Evolutionary conservation across 2,329 filamentous ascomycete species (phyloP).

Genomic region (Aspergillus ruber): DNA sequence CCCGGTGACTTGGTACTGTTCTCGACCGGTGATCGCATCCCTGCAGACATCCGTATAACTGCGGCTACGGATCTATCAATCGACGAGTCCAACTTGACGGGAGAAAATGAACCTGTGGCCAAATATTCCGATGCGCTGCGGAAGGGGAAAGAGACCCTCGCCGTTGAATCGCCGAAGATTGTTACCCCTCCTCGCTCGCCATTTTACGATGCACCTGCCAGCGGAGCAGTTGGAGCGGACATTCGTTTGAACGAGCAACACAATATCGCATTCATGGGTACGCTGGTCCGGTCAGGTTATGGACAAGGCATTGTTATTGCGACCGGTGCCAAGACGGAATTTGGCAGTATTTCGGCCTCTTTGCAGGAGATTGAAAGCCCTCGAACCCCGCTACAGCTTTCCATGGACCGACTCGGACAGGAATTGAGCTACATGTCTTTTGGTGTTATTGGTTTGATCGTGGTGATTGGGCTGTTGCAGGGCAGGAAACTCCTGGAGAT

Average conservation of each 20-base stretch:
- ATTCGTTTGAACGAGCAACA: slow-evolving; percentile 66
- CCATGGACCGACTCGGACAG: slow-evolving; percentile 95
- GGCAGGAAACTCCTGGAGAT: slow-evolving; percentile 87
- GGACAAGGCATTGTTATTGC: slow-evolving; percentile 97
- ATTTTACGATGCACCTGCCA: slow-evolving; percentile 53
- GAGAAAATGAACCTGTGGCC: slow-evolving; percentile 87
- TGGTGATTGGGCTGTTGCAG: slow-evolving; percentile 81
- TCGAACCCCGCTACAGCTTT: slow-evolving; percentile 84
- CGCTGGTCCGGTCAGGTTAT: slow-evolving; percentile 86
- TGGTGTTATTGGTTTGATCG: slow-evolving; percentile 86
- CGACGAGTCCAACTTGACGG: slow-evolving; percentile 93
- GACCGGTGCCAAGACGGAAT: slow-evolving; percentile 87
- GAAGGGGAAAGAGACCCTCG: slow-evolving; percentile 16
- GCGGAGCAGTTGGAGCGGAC: slow-evolving; percentile 56
- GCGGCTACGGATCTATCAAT: slow-evolving; percentile 84
- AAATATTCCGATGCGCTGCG: slow-evolving; percentile 63
- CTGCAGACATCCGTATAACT: slow-evolving; percentile 90
- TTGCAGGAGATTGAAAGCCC: slow-evolving; percentile 93
- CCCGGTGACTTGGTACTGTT: slow-evolving; percentile 91
- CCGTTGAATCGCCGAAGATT: slow-evolving; percentile 28
- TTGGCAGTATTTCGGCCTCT: slow-evolving; percentile 91
- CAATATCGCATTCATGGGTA: slow-evolving; percentile 98
- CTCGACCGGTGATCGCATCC: slow-evolving; percentile 91
- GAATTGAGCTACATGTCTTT: slow-evolving; percentile 97
- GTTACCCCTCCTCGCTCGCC: slow-evolving; percentile 46